Evolutionary conservation across 176 grass and related monocot genomes (phyloP).

Genomic region (Hyparrhenia diplandra): DNA sequence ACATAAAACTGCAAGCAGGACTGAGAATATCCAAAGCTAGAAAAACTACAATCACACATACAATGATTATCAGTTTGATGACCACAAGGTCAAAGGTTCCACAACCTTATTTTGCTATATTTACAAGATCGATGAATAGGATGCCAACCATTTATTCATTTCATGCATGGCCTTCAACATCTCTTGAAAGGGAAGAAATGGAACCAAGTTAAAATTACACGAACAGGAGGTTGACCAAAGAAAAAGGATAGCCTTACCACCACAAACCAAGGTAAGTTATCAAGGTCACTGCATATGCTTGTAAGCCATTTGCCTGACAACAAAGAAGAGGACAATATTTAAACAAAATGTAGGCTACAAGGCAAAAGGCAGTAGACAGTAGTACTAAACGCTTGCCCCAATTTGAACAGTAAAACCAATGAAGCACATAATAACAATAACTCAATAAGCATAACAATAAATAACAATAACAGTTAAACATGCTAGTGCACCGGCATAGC

Average conservation of each 20-base stretch:
- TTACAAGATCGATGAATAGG: neutral
- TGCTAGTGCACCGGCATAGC: neutral
- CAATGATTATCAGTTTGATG: neutral
- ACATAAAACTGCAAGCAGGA: neutral
- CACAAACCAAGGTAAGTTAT: conserved; percentile 76
- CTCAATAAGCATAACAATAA: neutral
- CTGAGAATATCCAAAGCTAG: neutral
- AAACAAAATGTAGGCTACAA: neutral
- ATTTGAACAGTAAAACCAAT: neutral
- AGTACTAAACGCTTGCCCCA: neutral
- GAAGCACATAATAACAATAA: neutral
- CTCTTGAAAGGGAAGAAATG: neutral
- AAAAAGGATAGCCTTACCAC: conserved; percentile 61
- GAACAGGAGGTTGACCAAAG: neutral
- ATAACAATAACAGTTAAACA: neutral
- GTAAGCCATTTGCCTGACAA: conserved; percentile 89
- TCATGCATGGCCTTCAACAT: neutral
- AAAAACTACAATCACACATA: neutral
- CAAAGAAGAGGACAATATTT: neutral
- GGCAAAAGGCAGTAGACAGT: neutral
- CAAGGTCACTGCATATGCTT: conserved; percentile 94
- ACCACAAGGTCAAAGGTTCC: neutral
- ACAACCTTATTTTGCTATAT: neutral
- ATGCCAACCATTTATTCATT: neutral
- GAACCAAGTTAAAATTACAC: neutral